Evolutionary conservation across 306 rosid genomes (phyloP), one percentile per base, ranked within the genome.

Genomic region (Vigna radiata): DNA sequence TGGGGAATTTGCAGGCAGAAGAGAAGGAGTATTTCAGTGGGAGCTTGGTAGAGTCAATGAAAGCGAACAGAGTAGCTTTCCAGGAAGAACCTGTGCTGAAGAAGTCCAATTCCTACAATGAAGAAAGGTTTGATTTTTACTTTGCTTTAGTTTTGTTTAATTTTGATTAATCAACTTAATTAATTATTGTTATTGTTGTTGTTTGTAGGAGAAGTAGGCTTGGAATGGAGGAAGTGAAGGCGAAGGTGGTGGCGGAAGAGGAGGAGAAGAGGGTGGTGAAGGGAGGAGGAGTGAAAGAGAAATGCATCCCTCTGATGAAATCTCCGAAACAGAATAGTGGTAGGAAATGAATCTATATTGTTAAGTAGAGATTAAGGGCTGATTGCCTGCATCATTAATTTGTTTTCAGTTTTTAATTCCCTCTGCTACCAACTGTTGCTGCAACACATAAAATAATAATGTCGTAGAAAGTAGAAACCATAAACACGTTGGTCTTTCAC

Each of bases 11-110:
- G 70, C 91, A 86, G 78, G 52, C 79, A 0, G 96, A 90, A 82
- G 98, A 94, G 83, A 91, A 94, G 78, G 98, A 90, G 72, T 94
- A 94, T 53, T 94, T 94, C 47, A 94, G 97, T 19, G 98, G 98
- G 5, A 91, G 96, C 59, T 75, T 94, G 23, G 87, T 94, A 1
- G 98, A 94, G 60, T 79, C 93, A 55, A 88, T 85, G 55, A 78
- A 76, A 15, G 90, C 84, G 5, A 73, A 79, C 33, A 81, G 87
- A 33, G 82, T 70, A 4, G 49, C 15, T 5, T 44, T 44, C 5
- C 0, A 47, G 2, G 79, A 82, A 0, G 79, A 64, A 4, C 89
- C 91, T 0, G 70, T 65, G 7, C 83, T 94, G 1, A 88, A 90
- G 68, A 94, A 62, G 78, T 94, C 97, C 1, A 90, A 76, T 75